These are phyloP conservation scores for Rhizopogon salebrosus DNA, from an alignment of 768 basidiomycete genomes.

Conservation along the genomic window DNA sequence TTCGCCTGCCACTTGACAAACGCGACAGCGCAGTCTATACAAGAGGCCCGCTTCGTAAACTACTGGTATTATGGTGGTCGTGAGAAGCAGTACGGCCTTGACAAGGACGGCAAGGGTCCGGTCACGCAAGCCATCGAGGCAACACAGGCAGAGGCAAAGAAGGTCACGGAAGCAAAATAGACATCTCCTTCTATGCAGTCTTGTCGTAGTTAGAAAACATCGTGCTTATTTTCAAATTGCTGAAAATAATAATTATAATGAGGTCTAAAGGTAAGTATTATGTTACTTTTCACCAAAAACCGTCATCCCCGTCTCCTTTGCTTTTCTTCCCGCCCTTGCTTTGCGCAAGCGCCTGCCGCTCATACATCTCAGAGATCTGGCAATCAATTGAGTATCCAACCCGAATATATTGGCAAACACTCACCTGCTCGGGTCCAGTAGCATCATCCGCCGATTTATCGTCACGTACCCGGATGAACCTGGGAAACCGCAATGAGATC, in stretches of 20 bases:
- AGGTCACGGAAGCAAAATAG: constrained; percentile 24
- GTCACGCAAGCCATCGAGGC: constrained; percentile 49
- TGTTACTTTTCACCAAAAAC: constrained; percentile 57
- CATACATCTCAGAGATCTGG: constrained; percentile 92
- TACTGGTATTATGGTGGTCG: constrained; percentile 91
- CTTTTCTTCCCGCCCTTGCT: constrained; percentile 62
- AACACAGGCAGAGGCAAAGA: constrained; percentile 36
- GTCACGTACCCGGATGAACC: constrained; percentile 88
- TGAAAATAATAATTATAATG: too few relatives aligned
- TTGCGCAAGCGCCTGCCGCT: constrained; percentile 79
- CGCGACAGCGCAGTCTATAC: constrained; percentile 76
- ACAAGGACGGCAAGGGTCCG: constrained; percentile 30
- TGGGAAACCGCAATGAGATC: constrained; percentile 93
- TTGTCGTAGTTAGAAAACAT: background rate
- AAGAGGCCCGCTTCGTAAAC: constrained; percentile 80
- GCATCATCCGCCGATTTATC: constrained; percentile 93
- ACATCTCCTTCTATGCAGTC: background rate
- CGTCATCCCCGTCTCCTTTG: constrained; percentile 64
- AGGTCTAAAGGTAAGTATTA: constrained; percentile 14
- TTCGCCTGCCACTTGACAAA: constrained; percentile 95
- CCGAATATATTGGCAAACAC: constrained; percentile 6
- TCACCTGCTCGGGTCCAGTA: constrained; percentile 87
- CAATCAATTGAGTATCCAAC: constrained; percentile 1
- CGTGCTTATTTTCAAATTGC: constrained; percentile 4
- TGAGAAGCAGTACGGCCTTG: constrained; percentile 56